Evolutionary conservation across 2,329 filamentous ascomycete genomes (phyloP).

Genomic region (Colletotrichum cuscutae): DNA sequence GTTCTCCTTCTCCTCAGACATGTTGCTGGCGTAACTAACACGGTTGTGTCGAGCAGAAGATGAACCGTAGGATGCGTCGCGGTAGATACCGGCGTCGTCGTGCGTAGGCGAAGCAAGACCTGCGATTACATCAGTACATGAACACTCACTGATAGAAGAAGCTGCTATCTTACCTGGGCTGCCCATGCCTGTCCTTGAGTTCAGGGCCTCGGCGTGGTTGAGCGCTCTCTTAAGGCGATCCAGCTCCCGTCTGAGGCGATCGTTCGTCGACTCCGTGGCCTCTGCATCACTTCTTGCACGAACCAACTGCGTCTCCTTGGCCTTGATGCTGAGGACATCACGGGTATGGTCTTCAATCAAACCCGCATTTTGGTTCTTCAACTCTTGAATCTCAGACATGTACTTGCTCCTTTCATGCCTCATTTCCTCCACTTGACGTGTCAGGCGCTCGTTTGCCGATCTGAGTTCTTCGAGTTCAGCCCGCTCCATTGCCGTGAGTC

Average conservation of each 20-base stretch:
- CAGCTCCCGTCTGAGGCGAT: constrained; percentile 86
- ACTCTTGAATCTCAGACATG: constrained; percentile 87
- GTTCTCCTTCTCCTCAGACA: constrained; percentile 84
- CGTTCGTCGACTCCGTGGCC: constrained; percentile 85
- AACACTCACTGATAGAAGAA: not conserved
- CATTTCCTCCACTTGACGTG: constrained; percentile 81
- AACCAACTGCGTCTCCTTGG: constrained; percentile 97
- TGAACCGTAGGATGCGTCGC: constrained; percentile 53
- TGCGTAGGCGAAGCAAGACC: constrained; percentile 61
- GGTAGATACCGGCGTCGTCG: constrained; percentile 70
- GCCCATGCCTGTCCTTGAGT: constrained; percentile 40
- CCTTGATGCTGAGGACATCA: constrained; percentile 95
- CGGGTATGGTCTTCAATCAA: constrained; percentile 97
- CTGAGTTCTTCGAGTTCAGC: constrained; percentile 94
- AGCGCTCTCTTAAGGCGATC: constrained; percentile 93
- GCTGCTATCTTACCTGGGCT: constrained; percentile 40
- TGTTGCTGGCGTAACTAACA: constrained; percentile 71
- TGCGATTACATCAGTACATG: constrained; percentile 33
- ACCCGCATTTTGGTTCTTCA: constrained; percentile 96
- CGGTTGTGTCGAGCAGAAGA: constrained; percentile 56
- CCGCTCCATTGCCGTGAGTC: constrained; percentile 81
- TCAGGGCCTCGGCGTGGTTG: constrained; percentile 67
- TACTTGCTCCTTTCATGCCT: constrained; percentile 85
- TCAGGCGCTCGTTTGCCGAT: constrained; percentile 81
- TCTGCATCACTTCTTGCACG: constrained; percentile 91